A percentile compares a stretch with the other conserved stretches of the same genome.
These are phyloP conservation scores for Phlebiopsis gigantea DNA, from an alignment of 768 basidiomycete genomes.

Conservation along the genomic window DNA sequence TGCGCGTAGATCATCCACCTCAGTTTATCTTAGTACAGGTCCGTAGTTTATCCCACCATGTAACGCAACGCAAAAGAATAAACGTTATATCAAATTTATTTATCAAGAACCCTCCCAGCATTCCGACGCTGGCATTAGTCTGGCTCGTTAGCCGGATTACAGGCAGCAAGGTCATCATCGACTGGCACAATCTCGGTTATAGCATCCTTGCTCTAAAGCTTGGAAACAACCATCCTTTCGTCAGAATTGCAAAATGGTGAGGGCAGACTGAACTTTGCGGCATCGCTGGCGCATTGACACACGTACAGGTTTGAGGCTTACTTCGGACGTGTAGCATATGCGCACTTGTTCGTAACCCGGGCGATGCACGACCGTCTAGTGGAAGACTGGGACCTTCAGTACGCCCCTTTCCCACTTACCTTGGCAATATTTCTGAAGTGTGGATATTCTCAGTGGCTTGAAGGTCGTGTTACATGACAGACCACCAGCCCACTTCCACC, in stretches of 20 bases:
- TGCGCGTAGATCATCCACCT: conserved; percentile 59
- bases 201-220: conserved; percentile 84
- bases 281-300: not conserved
- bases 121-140: conserved; percentile 86
- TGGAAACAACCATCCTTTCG: conserved; percentile 63
- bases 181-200: conserved; percentile 99
- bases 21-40: conserved; percentile 91
- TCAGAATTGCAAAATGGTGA: conserved; percentile 71
- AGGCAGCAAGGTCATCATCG: conserved; percentile 87
- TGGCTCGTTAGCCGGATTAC: conserved; percentile 64
- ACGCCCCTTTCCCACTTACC: conserved; percentile 32
- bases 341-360: conserved; percentile 88
- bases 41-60: conserved; percentile 18
- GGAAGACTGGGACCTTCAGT: conserved; percentile 69
- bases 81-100: not conserved
- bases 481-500: conserved; percentile 81
- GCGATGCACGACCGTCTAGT: conserved; percentile 76
- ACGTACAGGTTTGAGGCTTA: conserved; percentile 67
- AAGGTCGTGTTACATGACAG: conserved; percentile 83
- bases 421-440: conserved; percentile 34
- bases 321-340: conserved; percentile 79
- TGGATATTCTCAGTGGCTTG: conserved; percentile 34
- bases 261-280: conserved; percentile 10
- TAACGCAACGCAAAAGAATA: not conserved
- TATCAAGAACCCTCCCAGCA: conserved; percentile 89